phyloP scores from a whole-genome alignment of 805 yeast genomes.

The Suhomyces canberraensis region DNA sequence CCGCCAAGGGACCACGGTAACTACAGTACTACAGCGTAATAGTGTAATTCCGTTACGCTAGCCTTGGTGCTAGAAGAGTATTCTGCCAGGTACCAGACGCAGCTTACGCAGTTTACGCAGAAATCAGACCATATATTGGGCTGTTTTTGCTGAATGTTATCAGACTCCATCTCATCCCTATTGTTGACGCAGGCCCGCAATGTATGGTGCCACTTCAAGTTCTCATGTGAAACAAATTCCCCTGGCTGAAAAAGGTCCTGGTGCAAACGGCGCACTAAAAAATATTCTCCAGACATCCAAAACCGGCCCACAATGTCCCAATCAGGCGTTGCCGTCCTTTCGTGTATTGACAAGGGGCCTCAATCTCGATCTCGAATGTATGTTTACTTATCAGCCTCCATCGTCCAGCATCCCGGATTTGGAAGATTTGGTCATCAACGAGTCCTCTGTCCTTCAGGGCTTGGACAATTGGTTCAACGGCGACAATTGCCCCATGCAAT shows the following conservation, averaged over 20 bases:
- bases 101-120: no score
- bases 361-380: neutral
- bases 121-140: no score
- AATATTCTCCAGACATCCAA: neutral
- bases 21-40: no score
- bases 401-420: constrained; percentile 1
- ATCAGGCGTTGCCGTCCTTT: constrained; percentile 1
- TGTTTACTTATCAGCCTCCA: constrained; percentile 1
- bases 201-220: constrained; percentile 2
- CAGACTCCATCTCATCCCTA: constrained; percentile 6
- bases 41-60: no score
- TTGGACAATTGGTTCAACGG: no score
- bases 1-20: no score
- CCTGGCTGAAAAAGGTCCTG: neutral
- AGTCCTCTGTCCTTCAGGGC: no score
- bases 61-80: no score
- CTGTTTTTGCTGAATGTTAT: no score
- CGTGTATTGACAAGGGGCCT: constrained; percentile 1
- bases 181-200: constrained; percentile 2
- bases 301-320: neutral
- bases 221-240: constrained; percentile 4
- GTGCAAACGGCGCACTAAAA: neutral
- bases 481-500: no score
- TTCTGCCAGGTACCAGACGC: no score
- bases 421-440: no score